Conservation (phyloP, 768 basidiomycete genomes). For the Russula emetica region DNA sequence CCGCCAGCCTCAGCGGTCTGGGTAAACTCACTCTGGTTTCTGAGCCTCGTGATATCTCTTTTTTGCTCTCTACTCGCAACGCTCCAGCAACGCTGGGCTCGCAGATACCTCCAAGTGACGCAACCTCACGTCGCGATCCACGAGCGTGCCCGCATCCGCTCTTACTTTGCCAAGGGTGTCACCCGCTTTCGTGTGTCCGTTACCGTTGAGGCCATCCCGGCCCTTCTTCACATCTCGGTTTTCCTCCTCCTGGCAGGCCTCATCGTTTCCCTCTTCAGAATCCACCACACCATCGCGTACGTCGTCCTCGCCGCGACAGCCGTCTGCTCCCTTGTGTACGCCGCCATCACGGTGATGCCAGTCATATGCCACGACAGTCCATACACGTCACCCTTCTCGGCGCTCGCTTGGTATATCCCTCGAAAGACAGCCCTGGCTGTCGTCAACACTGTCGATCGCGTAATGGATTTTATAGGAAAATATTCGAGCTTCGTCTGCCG, state of each 20-base stretch:
- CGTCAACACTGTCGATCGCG: background rate
- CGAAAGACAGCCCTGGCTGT: background rate
- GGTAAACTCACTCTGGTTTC: conserved; percentile 17
- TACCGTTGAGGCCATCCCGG: conserved; percentile 11
- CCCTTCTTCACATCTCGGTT: conserved; percentile 15
- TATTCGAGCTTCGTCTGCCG: too few species aligned
- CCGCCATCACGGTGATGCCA: conserved; percentile 12
- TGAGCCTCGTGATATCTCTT: conserved; percentile 12
- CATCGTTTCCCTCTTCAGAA: conserved; percentile 12
- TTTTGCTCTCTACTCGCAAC: conserved; percentile 16
- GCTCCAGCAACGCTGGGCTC: conserved; percentile 18
- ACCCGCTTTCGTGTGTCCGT: background rate
- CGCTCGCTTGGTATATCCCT: background rate
- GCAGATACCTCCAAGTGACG: conserved; percentile 9
- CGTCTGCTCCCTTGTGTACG: background rate
- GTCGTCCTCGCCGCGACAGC: background rate
- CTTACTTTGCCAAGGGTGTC: conserved; percentile 11
- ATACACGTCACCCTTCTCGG: conserved; percentile 11
- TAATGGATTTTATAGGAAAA: background rate
- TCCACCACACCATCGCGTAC: conserved; percentile 15
- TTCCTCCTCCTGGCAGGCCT: conserved; percentile 22
- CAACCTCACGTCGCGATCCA: conserved; percentile 5
- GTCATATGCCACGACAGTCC: conserved; percentile 1
- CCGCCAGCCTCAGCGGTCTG: conserved; percentile 10
- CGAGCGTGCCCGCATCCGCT: conserved; percentile 13